A percentile compares a stretch with the other conserved stretches of the same genome.
phyloP scores from a whole-genome alignment of 2,329 filamentous ascomycete genomes.

The Hypoxylon sp. region DNA sequence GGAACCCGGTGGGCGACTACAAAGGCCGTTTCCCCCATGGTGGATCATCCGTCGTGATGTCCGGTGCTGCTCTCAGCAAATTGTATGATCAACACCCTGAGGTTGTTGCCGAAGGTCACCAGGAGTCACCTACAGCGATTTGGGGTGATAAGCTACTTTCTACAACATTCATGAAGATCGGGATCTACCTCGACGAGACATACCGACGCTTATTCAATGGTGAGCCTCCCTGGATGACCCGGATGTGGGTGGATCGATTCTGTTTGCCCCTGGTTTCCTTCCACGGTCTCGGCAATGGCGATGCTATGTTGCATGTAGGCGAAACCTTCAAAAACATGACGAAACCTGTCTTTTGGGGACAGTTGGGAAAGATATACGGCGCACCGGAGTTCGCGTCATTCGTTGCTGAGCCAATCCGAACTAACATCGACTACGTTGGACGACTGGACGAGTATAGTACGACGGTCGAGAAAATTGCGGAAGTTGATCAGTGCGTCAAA shows the following conservation, averaged over 20 bases:
- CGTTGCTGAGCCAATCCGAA: slow-evolving; percentile 53
- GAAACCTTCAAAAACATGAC: slow-evolving; percentile 55
- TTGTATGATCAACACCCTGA: slow-evolving; percentile 59
- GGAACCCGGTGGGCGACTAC: slow-evolving; percentile 69
- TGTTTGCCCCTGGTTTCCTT: slow-evolving; percentile 68
- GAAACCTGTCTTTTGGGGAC: slow-evolving; percentile 62
- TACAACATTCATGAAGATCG: slow-evolving; percentile 64
- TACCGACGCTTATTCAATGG: slow-evolving; percentile 69
- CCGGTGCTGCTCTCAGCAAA: slow-evolving; percentile 61
- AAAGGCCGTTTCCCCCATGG: slow-evolving; percentile 68
- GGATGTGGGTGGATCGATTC: slow-evolving; percentile 63
- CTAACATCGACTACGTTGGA: slow-evolving; percentile 64
- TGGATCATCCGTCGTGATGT: slow-evolving; percentile 66
- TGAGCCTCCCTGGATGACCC: slow-evolving; percentile 62
- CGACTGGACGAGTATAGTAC: slow-evolving; percentile 59
- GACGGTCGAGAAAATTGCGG: slow-evolving; percentile 54
- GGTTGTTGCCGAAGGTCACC: slow-evolving; percentile 59
- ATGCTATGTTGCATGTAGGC: slow-evolving; percentile 61
- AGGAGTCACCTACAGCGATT: slow-evolving; percentile 63
- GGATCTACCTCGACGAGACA: slow-evolving; percentile 67
- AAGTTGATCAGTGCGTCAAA: slow-evolving; percentile 58
- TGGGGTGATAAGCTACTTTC: slow-evolving; percentile 68
- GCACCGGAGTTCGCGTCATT: slow-evolving; percentile 56
- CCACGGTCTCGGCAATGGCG: slow-evolving; percentile 61
- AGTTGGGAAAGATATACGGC: slow-evolving; percentile 64